phyloP scores from a whole-genome alignment of 1,284 basidiomycete genomes.

The Trichosporon coremiiforme region DNA sequence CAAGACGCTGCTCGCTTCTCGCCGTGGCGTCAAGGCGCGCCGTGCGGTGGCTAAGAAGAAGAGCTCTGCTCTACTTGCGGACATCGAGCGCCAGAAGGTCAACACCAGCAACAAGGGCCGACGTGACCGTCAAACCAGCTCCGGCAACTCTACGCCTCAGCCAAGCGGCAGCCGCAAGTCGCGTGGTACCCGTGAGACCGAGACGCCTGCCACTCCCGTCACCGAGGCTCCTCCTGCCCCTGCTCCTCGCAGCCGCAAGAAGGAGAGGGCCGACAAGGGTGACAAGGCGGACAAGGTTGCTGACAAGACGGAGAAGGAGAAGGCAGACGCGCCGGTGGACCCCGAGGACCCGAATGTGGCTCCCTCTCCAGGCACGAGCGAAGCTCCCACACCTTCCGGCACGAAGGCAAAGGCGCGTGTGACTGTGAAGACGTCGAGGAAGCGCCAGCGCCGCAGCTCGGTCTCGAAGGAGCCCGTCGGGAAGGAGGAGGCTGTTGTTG shows the following conservation, averaged over 20 bases:
- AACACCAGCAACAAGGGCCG: conserved; percentile 24
- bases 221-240: background rate
- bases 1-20: conserved; percentile 60
- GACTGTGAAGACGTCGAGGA: conserved; percentile 35
- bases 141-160: conserved; percentile 24
- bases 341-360: conserved; percentile 23
- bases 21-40: conserved; percentile 61
- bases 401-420: conserved; percentile 41
- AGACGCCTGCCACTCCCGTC: conserved; percentile 18
- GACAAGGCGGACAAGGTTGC: conserved; percentile 10
- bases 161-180: conserved; percentile 23
- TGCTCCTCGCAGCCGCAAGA: background rate
- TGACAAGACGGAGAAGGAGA: conserved; percentile 23
- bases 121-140: conserved; percentile 23
- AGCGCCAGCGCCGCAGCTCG: conserved; percentile 45
- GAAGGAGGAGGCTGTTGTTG: conserved; percentile 20
- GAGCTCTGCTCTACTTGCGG: conserved; percentile 45
- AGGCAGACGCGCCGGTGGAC: background rate
- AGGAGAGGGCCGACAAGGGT: conserved; percentile 15
- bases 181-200: conserved; percentile 5
- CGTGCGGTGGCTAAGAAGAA: conserved; percentile 59
- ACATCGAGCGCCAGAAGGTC: conserved; percentile 46
- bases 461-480: conserved; percentile 23
- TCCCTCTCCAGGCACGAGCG: conserved; percentile 40
- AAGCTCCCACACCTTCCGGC: conserved; percentile 33